Conservation (phyloP, 768 basidiomycete genomes). For the Epithele typhae region DNA sequence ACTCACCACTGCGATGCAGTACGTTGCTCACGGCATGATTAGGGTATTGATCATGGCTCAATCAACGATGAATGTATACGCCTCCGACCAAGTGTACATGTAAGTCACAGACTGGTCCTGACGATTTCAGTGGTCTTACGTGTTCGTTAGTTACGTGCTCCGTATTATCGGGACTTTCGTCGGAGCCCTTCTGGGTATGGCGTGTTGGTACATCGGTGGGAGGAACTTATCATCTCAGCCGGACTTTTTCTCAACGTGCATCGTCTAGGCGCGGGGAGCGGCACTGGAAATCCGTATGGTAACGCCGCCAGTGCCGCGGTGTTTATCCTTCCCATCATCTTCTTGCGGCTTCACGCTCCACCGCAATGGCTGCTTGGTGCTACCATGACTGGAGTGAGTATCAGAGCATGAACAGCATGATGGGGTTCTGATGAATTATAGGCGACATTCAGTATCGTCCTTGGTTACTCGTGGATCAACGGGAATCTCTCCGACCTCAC, state of each 20-base stretch:
- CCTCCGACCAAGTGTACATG: slow-evolving; percentile 55
- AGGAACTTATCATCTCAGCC: no score
- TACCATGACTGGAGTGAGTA: slow-evolving; percentile 35
- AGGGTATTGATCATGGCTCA: slow-evolving; percentile 62
- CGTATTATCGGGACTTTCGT: slow-evolving; percentile 43
- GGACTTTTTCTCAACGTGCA: no score
- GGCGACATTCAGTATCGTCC: slow-evolving; percentile 40
- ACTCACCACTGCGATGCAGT: no score
- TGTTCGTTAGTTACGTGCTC: slow-evolving; percentile 39
- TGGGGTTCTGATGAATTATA: slow-evolving; percentile 21
- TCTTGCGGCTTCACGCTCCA: slow-evolving; percentile 45
- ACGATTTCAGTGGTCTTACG: no score
- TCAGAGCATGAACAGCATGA: neutral
- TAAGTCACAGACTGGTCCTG: no score
- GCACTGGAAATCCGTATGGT: slow-evolving; percentile 53
- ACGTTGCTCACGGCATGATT: no score
- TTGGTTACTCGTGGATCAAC: slow-evolving; percentile 59
- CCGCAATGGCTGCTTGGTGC: slow-evolving; percentile 32
- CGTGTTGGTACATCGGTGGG: slow-evolving; percentile 46
- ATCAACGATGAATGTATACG: slow-evolving; percentile 50
- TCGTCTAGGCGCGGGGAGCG: slow-evolving; percentile 34
- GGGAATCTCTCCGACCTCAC: slow-evolving; percentile 37
- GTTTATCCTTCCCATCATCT: slow-evolving; percentile 44
- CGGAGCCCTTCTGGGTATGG: slow-evolving; percentile 45
- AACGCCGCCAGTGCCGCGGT: slow-evolving; percentile 44